Evolutionary conservation across 2,329 filamentous ascomycete genomes (phyloP).

Genomic region (Cadophora sp.): DNA sequence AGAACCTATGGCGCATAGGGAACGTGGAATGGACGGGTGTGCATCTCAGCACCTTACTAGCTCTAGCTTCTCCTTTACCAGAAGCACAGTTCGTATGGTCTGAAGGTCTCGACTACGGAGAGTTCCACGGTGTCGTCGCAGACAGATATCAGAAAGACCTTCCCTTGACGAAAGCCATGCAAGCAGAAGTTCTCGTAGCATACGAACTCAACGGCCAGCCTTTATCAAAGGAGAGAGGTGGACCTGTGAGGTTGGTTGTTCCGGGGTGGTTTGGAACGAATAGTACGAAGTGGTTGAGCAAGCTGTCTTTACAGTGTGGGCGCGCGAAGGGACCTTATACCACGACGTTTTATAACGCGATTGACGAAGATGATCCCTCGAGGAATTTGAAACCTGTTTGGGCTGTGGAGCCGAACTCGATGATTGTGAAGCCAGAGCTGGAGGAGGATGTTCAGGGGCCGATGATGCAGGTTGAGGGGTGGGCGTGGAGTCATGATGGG

Average conservation of each 20-base stretch:
- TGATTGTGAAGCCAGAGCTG: slow-evolving; percentile 17
- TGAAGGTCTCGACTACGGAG: slow-evolving; percentile 18
- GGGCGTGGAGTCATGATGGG: neutral
- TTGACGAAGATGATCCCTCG: neutral
- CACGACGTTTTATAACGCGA: slow-evolving; percentile 19
- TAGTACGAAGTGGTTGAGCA: slow-evolving; percentile 22
- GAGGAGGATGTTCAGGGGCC: neutral
- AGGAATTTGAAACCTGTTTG: slow-evolving; percentile 15
- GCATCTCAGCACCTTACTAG: neutral
- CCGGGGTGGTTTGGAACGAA: slow-evolving; percentile 25
- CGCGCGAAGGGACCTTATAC: slow-evolving; percentile 14
- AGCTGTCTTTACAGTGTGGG: slow-evolving; percentile 4
- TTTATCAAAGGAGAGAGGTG: slow-evolving; percentile 13
- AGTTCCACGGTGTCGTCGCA: slow-evolving; percentile 14
- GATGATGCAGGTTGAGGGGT: neutral
- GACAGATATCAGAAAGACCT: slow-evolving; percentile 26
- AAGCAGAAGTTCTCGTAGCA: slow-evolving; percentile 20
- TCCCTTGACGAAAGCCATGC: slow-evolving; percentile 19
- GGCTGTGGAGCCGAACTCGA: slow-evolving; percentile 22
- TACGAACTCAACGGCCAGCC: slow-evolving; percentile 26
- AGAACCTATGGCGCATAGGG: slow-evolving; percentile 22
- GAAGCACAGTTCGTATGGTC: slow-evolving; percentile 18
- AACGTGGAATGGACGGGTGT: slow-evolving; percentile 22
- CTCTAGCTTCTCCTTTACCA: slow-evolving; percentile 9
- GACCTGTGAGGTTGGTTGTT: slow-evolving; percentile 23